phyloP scores from a whole-genome alignment of 2,329 filamentous ascomycete species.

The Allantophomopsis lycopodina region DNA sequence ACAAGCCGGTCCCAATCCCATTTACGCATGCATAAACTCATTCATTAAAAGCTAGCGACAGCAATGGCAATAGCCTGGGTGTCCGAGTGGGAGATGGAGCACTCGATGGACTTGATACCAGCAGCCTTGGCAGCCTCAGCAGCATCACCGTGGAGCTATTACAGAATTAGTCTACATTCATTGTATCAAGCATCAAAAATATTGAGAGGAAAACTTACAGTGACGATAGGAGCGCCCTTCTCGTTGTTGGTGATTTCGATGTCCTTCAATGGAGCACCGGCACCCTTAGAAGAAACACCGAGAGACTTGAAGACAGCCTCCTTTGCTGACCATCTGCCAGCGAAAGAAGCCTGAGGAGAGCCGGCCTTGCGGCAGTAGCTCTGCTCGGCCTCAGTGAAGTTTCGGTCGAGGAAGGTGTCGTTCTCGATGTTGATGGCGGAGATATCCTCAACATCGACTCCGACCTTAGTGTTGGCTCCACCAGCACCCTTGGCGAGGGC shows the following conservation, averaged over 20 bases:
- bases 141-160: slow-evolving; percentile 74
- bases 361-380: slow-evolving; percentile 73
- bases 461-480: slow-evolving; percentile 62
- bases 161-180: slow-evolving; percentile 3
- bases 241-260: slow-evolving; percentile 83
- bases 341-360: slow-evolving; percentile 78
- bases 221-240: slow-evolving; percentile 70
- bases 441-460: slow-evolving; percentile 88
- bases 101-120: slow-evolving; percentile 75
- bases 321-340: slow-evolving; percentile 93
- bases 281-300: slow-evolving; percentile 74
- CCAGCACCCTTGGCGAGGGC: slow-evolving; percentile 53
- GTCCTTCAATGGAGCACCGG: slow-evolving; percentile 79
- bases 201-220: slow-evolving; percentile 43
- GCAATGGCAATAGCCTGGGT: slow-evolving; percentile 90
- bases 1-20: background rate
- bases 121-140: slow-evolving; percentile 71
- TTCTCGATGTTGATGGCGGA: slow-evolving; percentile 83
- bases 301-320: slow-evolving; percentile 98
- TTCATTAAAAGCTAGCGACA: slow-evolving; percentile 58
- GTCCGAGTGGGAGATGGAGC: slow-evolving; percentile 94
- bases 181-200: slow-evolving; percentile 1
- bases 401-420: slow-evolving; percentile 85
- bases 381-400: slow-evolving; percentile 79
- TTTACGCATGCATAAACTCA: background rate